Evolutionary conservation across 2,329 filamentous ascomycete genomes (phyloP).

Genomic region (Domatiomyces globalis): DNA sequence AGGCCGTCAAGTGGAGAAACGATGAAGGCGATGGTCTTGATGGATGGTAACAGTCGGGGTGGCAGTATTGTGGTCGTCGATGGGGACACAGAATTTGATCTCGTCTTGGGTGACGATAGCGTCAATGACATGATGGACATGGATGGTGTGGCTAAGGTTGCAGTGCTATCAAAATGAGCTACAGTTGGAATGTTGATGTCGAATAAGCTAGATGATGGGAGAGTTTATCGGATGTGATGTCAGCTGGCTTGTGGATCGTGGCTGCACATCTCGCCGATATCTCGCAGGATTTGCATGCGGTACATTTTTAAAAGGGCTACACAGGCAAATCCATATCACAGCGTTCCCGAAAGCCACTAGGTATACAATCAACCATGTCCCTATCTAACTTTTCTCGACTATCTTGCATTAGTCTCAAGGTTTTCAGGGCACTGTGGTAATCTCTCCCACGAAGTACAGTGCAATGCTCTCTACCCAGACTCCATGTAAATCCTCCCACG

Average conservation of each 20-base stretch:
- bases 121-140: neutral
- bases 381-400: too few species aligned
- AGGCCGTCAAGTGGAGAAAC: conserved; percentile 42
- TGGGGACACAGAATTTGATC: conserved; percentile 11
- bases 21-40: conserved; percentile 52
- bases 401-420: too few species aligned
- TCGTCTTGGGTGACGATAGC: neutral
- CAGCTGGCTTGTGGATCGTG: neutral
- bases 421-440: too few species aligned
- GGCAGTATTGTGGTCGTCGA: conserved; percentile 12
- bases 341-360: too few species aligned
- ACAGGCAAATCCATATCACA: too few species aligned
- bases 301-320: neutral
- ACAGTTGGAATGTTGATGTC: neutral
- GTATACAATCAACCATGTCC: too few species aligned
- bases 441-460: too few species aligned
- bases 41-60: conserved; percentile 25
- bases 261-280: neutral
- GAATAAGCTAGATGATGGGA: neutral
- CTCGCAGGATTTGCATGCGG: neutral
- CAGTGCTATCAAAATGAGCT: neutral
- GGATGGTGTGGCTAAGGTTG: neutral
- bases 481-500: too few species aligned
- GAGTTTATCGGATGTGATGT: neutral
- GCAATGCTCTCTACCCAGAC: too few species aligned